Evolutionary conservation across 1,284 basidiomycete genomes (phyloP), one percentile per base, ranked within the genome.

Genomic region (Tremellales sp.): DNA sequence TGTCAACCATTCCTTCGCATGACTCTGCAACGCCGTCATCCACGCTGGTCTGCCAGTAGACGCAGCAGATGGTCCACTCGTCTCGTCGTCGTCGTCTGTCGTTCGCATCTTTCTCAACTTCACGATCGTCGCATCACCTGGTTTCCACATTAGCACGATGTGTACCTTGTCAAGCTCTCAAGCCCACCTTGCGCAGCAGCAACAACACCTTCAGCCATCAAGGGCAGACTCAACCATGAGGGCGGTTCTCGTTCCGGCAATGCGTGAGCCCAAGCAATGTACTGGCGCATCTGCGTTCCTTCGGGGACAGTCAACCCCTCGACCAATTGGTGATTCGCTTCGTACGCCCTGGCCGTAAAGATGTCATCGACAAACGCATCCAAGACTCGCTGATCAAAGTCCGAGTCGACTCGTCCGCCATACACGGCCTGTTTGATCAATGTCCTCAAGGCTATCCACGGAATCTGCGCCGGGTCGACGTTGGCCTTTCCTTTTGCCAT

Each of bases 381-480:
- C 25, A 97, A 78, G 45, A 94, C 84, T 52, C 80, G 78, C 66
- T 94, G 92, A 66, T 97, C 93, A 63, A 89, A 92, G 70, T 93
- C 88, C 52, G 88, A 92, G 74, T 95, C 93, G 45, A 94, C 78
- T 53, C 90, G 78, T 14, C 93, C 93, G 51, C 93, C 93, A 60
- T 97, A 95, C 16, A 97, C 87, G 1, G 90, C 90, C 68, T 95
- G 87, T 67, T 93, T 95, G 74, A 97, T 80, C 43, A 97, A 79
- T 0, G 85, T 87, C 31, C 89, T 79, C 18, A 97, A 76, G 5
- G 93, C 92, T 54, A 86, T 84, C 92, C 92, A 97, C 3, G 93
- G 93, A 46, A 97, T 91, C 5, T 79, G 77, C 0, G 81, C 84
- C 2, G 93, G 93, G 64, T 95, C 86, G 44, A 97, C 80, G 63